These are phyloP conservation scores for Aspergillus glaucus DNA, from an alignment of 2,329 filamentous ascomycete species.

Conservation along the genomic window DNA sequence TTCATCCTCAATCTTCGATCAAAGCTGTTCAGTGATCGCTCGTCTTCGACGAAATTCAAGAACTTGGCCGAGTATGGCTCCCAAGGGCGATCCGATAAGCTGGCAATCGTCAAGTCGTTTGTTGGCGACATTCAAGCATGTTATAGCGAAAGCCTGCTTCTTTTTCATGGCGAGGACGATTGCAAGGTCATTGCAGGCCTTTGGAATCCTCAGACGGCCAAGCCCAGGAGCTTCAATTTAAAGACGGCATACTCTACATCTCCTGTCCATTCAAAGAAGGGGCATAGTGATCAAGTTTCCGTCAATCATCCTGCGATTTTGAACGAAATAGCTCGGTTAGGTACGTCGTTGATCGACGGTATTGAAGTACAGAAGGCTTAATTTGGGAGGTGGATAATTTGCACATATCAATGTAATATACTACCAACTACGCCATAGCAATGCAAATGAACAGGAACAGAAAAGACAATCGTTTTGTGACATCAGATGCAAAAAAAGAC, in stretches of 20 bases:
- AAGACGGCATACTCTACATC: constrained; percentile 34
- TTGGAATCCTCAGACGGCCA: constrained; percentile 52
- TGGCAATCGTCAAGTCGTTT: constrained; percentile 58
- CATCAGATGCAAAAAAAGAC: constrained; percentile 3
- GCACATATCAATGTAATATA: constrained; percentile 6
- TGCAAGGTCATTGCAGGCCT: constrained; percentile 57
- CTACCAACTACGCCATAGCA: constrained; percentile 25
- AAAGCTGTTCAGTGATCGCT: constrained; percentile 41
- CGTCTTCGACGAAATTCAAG: constrained; percentile 56
- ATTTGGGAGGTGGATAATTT: constrained; percentile 6
- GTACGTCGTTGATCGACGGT: constrained; percentile 58
- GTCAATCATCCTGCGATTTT: constrained; percentile 38
- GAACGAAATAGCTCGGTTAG: constrained; percentile 44
- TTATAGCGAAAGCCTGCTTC: constrained; percentile 66
- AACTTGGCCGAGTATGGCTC: constrained; percentile 59
- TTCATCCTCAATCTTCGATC: constrained; percentile 68
- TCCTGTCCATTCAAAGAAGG: constrained; percentile 14
- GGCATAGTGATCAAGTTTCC: constrained; percentile 17
- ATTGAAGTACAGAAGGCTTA: constrained; percentile 49
- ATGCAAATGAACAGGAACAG: constrained; percentile 16
- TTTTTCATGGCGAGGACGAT: constrained; percentile 64
- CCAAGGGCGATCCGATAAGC: constrained; percentile 43
- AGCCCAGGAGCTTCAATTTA: constrained; percentile 28
- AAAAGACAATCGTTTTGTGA: not conserved
- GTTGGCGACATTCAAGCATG: constrained; percentile 59